These are phyloP conservation scores for Ustilago cynodontis DNA, from an alignment of 1,284 basidiomycete genomes.

Conservation along the genomic window DNA sequence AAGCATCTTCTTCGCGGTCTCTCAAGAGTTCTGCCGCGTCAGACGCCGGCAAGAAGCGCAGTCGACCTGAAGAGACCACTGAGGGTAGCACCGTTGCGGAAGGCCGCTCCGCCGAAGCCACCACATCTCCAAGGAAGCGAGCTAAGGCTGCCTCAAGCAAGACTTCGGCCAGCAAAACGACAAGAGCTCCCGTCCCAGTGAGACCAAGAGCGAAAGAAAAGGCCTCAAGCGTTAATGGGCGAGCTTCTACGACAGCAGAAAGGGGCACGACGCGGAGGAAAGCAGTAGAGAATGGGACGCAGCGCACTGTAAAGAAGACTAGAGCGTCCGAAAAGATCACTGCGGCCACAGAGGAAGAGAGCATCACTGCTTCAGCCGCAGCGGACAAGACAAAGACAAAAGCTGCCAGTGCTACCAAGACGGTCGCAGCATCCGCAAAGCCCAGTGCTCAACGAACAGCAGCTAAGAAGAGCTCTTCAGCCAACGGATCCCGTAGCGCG, in stretches of 20 bases:
- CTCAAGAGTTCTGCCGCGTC: conserved; percentile 18
- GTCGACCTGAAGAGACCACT: conserved; percentile 3
- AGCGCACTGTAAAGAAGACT: not conserved
- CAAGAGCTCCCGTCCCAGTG: not conserved
- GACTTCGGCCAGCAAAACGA: conserved; percentile 6
- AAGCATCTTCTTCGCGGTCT: conserved; percentile 21
- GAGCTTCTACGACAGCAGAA: not conserved
- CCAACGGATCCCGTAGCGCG: conserved; percentile 14
- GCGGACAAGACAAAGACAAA: not conserved
- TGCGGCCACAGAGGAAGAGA: not conserved
- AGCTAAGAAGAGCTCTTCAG: conserved; percentile 10
- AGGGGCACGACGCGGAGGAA: conserved; percentile 4
- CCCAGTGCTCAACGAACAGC: conserved; percentile 5
- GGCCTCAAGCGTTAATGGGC: not conserved
- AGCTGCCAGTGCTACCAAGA: not conserved
- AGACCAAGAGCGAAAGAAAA: conserved; percentile 12
- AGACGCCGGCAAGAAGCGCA: conserved; percentile 22
- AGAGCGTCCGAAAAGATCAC: not conserved
- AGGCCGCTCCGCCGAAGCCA: not conserved
- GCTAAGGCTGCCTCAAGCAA: conserved; percentile 9
- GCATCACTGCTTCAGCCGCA: not conserved
- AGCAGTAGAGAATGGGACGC: not conserved
- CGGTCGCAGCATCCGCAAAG: not conserved
- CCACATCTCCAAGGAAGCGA: conserved; percentile 24
- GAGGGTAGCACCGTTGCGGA: not conserved